A percentile compares a stretch with the other conserved stretches of the same genome.
These are phyloP conservation scores for Rhizomucor pusillus DNA, from an alignment of 371 early-diverging fungal genomes.

Conservation along the genomic window DNA sequence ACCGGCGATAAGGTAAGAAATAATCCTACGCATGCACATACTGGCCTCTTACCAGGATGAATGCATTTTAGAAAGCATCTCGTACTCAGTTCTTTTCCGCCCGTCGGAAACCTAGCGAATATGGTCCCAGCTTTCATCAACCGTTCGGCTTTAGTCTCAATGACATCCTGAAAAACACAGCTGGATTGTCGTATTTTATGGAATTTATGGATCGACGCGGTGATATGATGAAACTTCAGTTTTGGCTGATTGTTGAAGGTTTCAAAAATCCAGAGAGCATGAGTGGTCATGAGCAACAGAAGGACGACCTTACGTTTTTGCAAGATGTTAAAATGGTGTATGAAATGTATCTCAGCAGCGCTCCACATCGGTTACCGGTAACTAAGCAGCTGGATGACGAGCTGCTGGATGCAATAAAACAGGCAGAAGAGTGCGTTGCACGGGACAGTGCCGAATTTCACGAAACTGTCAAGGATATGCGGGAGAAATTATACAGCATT, in stretches of 20 bases:
- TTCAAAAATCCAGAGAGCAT: conserved; percentile 41
- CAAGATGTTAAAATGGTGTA: conserved; percentile 65
- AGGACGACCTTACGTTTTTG: conserved; percentile 42
- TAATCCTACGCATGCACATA: conserved; percentile 15
- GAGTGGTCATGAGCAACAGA: conserved; percentile 6
- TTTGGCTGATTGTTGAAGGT: conserved; percentile 76
- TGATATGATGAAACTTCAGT: conserved; percentile 65
- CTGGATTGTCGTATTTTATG: conserved; percentile 75
- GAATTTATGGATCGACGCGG: conserved; percentile 80
- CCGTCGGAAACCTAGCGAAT: conserved; percentile 19
- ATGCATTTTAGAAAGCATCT: conserved; percentile 6
- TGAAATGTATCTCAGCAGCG: conserved; percentile 65
- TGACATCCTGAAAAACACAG: conserved; percentile 64
- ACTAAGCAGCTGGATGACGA: conserved; percentile 23
- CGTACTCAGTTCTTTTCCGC: conserved; percentile 22
- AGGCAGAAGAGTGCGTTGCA: conserved; percentile 15
- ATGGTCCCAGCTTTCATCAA: not conserved
- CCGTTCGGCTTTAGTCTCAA: conserved; percentile 25
- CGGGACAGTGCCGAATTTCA: conserved; percentile 6
- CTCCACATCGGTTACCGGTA: conserved; percentile 48
- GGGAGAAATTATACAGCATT: conserved; percentile 26
- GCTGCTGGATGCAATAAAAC: conserved; percentile 20
- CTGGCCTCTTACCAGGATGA: too few species aligned
- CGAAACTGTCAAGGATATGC: conserved; percentile 16
- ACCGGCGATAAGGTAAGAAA: conserved; percentile 51